Conservation (phyloP, 345 rosid species). For the Eutrema heterophyllum region DNA sequence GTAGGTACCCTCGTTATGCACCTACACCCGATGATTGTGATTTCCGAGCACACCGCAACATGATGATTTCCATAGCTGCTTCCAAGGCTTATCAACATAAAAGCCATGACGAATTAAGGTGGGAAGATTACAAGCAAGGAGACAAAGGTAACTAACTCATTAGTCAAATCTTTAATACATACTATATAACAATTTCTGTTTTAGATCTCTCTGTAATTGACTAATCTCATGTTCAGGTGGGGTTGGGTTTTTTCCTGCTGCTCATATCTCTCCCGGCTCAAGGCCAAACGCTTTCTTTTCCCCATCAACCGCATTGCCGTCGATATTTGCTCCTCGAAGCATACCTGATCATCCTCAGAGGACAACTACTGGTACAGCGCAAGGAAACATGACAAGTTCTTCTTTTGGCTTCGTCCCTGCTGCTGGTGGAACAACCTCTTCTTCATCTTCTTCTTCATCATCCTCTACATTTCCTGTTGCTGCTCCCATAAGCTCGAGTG, state of each 20-base stretch:
- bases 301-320: neutral
- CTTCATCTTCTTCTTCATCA: too few species aligned
- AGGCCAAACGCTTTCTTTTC: neutral
- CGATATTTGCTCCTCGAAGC: neutral
- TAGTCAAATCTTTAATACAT: neutral
- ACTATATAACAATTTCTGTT: neutral
- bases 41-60: neutral
- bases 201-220: neutral
- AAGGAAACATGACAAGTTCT: neutral
- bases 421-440: too few species aligned
- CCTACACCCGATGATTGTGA: neutral
- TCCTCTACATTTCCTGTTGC: neutral
- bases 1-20: neutral
- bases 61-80: slow-evolving; percentile 14
- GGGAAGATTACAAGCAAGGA: neutral
- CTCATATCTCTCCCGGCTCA: neutral
- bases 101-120: slow-evolving; percentile 8
- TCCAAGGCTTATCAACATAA: neutral
- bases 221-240: neutral
- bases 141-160: slow-evolving; percentile 13
- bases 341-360: neutral
- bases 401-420: too few species aligned
- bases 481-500: too few species aligned
- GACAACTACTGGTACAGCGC: neutral
- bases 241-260: neutral